Evolutionary conservation across 495 filamentous ascomycete species (phyloP).

Genomic region (Talaromyces wortmannii): DNA sequence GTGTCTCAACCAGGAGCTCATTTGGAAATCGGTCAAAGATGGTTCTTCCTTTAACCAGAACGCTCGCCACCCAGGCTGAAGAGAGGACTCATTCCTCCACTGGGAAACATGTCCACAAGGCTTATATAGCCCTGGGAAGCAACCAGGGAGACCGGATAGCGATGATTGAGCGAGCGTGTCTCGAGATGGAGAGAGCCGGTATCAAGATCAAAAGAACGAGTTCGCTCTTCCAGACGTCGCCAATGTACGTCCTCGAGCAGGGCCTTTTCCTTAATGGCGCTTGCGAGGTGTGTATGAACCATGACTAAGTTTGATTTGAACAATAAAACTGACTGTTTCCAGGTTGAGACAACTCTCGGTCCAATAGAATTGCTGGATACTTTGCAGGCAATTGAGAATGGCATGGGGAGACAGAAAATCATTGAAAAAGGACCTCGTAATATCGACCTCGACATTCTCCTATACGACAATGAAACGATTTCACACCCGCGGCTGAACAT

Average conservation of each 20-base stretch:
- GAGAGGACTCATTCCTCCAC: neutral
- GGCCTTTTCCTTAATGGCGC: slow-evolving; percentile 85
- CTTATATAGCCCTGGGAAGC: slow-evolving; percentile 85
- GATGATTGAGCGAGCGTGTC: slow-evolving; percentile 77
- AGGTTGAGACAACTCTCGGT: slow-evolving; percentile 76
- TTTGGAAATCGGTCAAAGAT: too few species aligned
- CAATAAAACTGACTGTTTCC: neutral
- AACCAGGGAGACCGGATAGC: slow-evolving; percentile 83
- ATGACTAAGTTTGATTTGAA: neutral
- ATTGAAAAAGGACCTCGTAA: slow-evolving; percentile 91
- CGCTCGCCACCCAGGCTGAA: neutral
- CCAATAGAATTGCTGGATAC: slow-evolving; percentile 70
- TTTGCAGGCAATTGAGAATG: slow-evolving; percentile 76
- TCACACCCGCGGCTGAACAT: slow-evolving; percentile 67
- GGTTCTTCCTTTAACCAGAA: neutral
- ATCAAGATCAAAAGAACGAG: slow-evolving; percentile 78
- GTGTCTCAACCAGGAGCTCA: too few species aligned
- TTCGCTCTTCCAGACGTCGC: slow-evolving; percentile 84
- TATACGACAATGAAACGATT: slow-evolving; percentile 68
- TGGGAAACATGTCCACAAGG: slow-evolving; percentile 34
- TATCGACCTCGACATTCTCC: slow-evolving; percentile 89
- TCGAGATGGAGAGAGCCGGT: slow-evolving; percentile 59
- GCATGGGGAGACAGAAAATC: slow-evolving; percentile 70
- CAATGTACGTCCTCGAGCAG: slow-evolving; percentile 94
- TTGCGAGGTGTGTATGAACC: slow-evolving; percentile 65